Conservation (phyloP, 805 yeast genomes). For the Suhomyces emberorum region DNA sequence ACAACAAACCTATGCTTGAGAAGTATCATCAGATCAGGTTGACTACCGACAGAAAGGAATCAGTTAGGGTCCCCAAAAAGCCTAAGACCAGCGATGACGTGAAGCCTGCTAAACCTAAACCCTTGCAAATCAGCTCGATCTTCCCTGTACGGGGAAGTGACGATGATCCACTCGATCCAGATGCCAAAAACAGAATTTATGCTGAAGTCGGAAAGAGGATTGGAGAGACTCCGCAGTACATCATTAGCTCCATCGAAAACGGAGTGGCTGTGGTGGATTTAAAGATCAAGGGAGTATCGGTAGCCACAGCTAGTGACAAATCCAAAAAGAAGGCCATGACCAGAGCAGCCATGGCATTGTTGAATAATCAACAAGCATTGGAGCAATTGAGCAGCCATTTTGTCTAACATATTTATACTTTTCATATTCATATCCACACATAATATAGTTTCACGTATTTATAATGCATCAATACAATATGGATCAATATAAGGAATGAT, state of each 20-base stretch:
- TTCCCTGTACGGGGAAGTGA: conserved; percentile 29
- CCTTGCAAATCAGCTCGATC: conserved; percentile 3
- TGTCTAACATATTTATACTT: no score
- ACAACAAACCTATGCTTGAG: conserved; percentile 55
- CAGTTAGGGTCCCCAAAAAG: conserved; percentile 11
- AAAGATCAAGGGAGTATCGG: conserved; percentile 24
- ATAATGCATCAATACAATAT: no score
- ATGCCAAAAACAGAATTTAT: conserved; percentile 40
- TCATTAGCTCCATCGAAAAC: conserved; percentile 5
- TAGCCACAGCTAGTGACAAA: conserved; percentile 32
- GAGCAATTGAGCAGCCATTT: conserved; percentile 12
- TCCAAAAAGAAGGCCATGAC: conserved; percentile 41
- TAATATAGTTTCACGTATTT: no score
- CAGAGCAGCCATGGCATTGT: conserved; percentile 37
- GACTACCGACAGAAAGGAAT: conserved; percentile 19
- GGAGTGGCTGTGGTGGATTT: conserved; percentile 18
- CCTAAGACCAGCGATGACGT: conserved; percentile 5
- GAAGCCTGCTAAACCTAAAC: conserved; percentile 1
- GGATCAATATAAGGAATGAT: no score
- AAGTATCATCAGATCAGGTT: conserved; percentile 57
- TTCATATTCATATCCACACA: no score
- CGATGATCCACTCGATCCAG: conserved; percentile 25
- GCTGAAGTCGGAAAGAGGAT: conserved; percentile 35
- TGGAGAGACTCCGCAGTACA: conserved; percentile 36
- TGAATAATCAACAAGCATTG: conserved; percentile 22